Conservation (phyloP, 116 monocot species). For the Thalassia testudinum region DNA sequence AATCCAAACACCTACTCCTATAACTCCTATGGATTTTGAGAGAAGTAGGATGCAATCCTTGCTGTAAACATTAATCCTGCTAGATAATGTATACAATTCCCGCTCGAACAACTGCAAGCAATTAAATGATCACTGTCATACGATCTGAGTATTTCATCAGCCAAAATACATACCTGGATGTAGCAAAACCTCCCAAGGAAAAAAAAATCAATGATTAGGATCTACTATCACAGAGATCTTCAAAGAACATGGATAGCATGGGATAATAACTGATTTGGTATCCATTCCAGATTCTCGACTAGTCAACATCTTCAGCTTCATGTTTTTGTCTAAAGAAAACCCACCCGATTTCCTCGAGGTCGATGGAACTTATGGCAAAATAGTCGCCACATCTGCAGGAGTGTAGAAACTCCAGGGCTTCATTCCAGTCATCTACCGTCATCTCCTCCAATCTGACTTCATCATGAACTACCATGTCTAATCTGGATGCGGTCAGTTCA, state of each 20-base stretch:
- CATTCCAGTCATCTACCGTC: constrained; percentile 23
- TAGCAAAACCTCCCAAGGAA: neutral
- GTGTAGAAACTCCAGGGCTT: constrained; percentile 31
- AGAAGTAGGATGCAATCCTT: neutral
- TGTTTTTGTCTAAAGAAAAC: constrained; percentile 13
- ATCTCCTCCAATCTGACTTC: constrained; percentile 60
- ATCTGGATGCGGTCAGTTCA: constrained; percentile 27
- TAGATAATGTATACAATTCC: neutral
- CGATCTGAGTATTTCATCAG: neutral
- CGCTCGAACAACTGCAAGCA: neutral
- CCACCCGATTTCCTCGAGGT: constrained; percentile 58
- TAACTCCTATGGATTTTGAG: too few species aligned
- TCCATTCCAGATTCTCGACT: neutral
- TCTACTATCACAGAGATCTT: constrained; percentile 22
- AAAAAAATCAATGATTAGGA: neutral
- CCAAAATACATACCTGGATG: neutral
- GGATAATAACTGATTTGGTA: constrained; percentile 38
- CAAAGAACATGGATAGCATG: constrained; percentile 56
- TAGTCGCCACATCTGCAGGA: constrained; percentile 81
- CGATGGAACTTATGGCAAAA: constrained; percentile 31
- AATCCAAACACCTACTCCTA: too few species aligned
- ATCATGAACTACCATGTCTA: constrained; percentile 21
- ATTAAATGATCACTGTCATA: neutral
- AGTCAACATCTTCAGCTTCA: neutral
- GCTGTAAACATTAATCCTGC: neutral